phyloP scores from a whole-genome alignment of 768 basidiomycete genomes.

The Auricularia sp. region DNA sequence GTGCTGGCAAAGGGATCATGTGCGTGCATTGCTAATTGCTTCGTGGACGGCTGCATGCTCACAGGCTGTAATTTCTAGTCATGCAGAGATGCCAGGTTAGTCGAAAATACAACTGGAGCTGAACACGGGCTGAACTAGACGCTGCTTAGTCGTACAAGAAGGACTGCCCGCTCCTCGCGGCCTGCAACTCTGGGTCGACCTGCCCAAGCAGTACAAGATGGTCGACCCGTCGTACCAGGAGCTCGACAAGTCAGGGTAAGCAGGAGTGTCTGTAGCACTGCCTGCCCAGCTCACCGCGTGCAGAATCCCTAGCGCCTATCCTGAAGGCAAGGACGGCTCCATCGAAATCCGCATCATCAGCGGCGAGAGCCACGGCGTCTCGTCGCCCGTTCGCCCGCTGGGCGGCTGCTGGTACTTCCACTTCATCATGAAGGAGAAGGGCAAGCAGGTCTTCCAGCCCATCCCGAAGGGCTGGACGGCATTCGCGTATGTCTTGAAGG shows the following conservation, averaged over 20 bases:
- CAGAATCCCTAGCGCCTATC: conserved; percentile 66
- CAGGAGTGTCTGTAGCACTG: conserved; percentile 19
- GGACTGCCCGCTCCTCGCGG: conserved; percentile 68
- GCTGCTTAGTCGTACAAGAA: conserved; percentile 36
- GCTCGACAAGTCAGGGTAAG: conserved; percentile 44
- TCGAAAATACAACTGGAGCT: too few relatives aligned
- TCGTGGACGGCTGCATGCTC: neutral
- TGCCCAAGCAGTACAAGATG: conserved; percentile 76
- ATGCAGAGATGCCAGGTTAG: conserved; percentile 70
- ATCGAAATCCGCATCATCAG: conserved; percentile 76
- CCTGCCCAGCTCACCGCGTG: neutral
- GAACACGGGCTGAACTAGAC: too few relatives aligned
- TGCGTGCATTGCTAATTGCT: neutral
- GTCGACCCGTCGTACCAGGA: conserved; percentile 81
- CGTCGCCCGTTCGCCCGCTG: conserved; percentile 80
- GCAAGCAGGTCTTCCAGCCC: conserved; percentile 61
- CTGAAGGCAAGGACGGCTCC: conserved; percentile 55
- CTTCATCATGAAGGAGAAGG: conserved; percentile 51
- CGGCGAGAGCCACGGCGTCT: conserved; percentile 75
- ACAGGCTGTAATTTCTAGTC: conserved; percentile 37
- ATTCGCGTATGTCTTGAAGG: conserved; percentile 73
- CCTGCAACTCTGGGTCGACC: conserved; percentile 76
- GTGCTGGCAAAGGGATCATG: conserved; percentile 40
- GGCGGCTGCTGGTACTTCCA: conserved; percentile 96
- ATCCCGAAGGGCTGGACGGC: conserved; percentile 84